Conservation (phyloP, 1,284 basidiomycete species). For the Fomitopsis palustris region DNA sequence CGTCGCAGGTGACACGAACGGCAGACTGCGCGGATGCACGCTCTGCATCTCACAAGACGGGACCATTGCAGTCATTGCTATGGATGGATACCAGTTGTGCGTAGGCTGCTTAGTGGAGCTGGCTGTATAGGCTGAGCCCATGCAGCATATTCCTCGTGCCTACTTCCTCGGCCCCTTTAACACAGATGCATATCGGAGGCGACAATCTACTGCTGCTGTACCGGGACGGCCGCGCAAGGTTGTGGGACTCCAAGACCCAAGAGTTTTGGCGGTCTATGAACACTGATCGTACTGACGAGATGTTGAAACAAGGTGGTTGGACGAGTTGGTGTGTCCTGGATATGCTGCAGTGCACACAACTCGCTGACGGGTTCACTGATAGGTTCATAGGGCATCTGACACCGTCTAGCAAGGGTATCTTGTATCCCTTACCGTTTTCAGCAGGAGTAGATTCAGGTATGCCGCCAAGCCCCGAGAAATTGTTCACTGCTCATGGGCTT, state of each 20-base stretch:
- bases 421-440: slow-evolving; percentile 1
- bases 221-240: slow-evolving; percentile 69
- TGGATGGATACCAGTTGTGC: slow-evolving; percentile 79
- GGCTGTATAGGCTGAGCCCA: neutral
- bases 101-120: slow-evolving; percentile 24
- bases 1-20: slow-evolving; percentile 52
- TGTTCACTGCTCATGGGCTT: neutral
- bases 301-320: slow-evolving; percentile 73
- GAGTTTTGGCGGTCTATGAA: slow-evolving; percentile 87
- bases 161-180: slow-evolving; percentile 47
- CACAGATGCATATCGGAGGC: slow-evolving; percentile 62
- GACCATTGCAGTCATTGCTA: slow-evolving; percentile 73
- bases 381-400: slow-evolving; percentile 7
- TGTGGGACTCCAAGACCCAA: slow-evolving; percentile 86
- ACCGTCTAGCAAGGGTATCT: neutral
- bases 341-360: neutral
- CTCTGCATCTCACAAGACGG: slow-evolving; percentile 79
- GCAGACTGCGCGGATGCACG: slow-evolving; percentile 65
- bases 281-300: slow-evolving; percentile 72
- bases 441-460: slow-evolving; percentile 7
- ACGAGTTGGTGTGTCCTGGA: slow-evolving; percentile 50
- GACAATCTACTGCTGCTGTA: slow-evolving; percentile 81
- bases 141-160: slow-evolving; percentile 75
- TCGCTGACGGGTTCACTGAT: neutral
- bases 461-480: neutral